Evolutionary conservation across 805 yeast genomes (phyloP).

Genomic region (Kodamaea jinghongensis): DNA sequence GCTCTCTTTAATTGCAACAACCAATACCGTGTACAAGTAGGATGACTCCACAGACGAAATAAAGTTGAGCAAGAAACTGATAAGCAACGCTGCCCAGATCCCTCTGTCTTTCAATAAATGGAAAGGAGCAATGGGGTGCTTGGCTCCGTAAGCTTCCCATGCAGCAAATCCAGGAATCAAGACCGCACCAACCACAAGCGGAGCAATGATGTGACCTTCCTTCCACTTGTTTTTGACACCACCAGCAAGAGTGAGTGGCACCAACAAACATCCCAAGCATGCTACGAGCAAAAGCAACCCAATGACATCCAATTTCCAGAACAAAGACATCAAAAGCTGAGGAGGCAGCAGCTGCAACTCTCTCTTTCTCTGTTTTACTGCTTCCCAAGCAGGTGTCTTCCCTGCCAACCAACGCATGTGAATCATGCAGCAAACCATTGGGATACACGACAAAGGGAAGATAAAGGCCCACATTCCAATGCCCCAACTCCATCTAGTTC

Average conservation of each 20-base stretch:
- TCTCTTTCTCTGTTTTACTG: slow-evolving; percentile 11
- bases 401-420: slow-evolving; percentile 18
- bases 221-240: slow-evolving; percentile 18
- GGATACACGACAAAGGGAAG: slow-evolving; percentile 18
- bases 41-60: slow-evolving; percentile 13
- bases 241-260: slow-evolving; percentile 36
- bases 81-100: slow-evolving; percentile 16
- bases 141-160: slow-evolving; percentile 16
- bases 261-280: slow-evolving; percentile 32
- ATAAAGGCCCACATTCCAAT: slow-evolving; percentile 24
- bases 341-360: slow-evolving; percentile 1
- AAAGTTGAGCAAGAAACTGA: slow-evolving; percentile 15
- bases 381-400: slow-evolving; percentile 17
- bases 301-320: slow-evolving; percentile 34
- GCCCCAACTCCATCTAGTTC: slow-evolving; percentile 17
- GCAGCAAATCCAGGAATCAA: slow-evolving; percentile 16
- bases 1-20: slow-evolving; percentile 17
- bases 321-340: slow-evolving; percentile 11
- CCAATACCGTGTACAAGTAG: slow-evolving; percentile 16
- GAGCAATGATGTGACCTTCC: slow-evolving; percentile 12
- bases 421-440: slow-evolving; percentile 14
- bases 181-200: slow-evolving; percentile 10
- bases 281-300: slow-evolving; percentile 33
- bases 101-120: slow-evolving; percentile 17
- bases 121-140: slow-evolving; percentile 16